Evolutionary conservation across 208 protist genomes (phyloP).

Genomic region (Crithidia bombi): DNA sequence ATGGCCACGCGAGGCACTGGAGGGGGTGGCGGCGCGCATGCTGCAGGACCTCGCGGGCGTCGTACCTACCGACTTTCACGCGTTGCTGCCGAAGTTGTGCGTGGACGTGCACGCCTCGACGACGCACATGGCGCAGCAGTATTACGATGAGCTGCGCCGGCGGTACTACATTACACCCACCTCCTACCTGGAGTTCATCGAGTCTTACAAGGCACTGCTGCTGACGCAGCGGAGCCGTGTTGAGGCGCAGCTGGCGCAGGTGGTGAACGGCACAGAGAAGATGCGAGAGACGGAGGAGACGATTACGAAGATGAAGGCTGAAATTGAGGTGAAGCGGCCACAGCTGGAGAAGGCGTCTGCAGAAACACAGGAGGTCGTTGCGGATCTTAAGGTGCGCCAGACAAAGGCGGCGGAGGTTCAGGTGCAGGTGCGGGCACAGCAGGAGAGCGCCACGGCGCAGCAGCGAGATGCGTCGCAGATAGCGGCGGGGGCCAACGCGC

Average conservation of each 20-base stretch:
- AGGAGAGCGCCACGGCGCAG: constrained; percentile 88
- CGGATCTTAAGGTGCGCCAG: constrained; percentile 88
- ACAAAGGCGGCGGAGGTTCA: constrained; percentile 88
- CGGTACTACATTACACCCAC: constrained; percentile 96
- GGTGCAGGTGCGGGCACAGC: constrained; percentile 88
- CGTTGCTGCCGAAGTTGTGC: constrained; percentile 78
- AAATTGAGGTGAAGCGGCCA: constrained; percentile 92
- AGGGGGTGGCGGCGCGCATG: constrained; percentile 85
- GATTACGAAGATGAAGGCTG: constrained; percentile 92
- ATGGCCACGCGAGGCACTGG: constrained; percentile 96
- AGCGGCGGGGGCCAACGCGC: constrained; percentile 87
- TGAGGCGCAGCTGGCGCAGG: constrained; percentile 86
- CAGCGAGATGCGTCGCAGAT: constrained; percentile 87
- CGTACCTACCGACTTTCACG: constrained; percentile 55
- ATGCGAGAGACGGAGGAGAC: constrained; percentile 93
- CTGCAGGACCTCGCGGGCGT: constrained; percentile 60
- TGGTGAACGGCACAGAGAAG: constrained; percentile 91
- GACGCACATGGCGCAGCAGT: constrained; percentile 70
- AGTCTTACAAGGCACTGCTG: constrained; percentile 92
- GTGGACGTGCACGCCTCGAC: constrained; percentile 90
- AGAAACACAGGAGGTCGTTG: constrained; percentile 90
- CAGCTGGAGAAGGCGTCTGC: constrained; percentile 88
- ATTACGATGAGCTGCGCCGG: constrained; percentile 92
- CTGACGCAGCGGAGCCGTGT: constrained; percentile 78
- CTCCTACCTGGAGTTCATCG: constrained; percentile 96